Conservation (phyloP, 2,329 filamentous ascomycete genomes). For the Ophiostoma pallidulum region DNA sequence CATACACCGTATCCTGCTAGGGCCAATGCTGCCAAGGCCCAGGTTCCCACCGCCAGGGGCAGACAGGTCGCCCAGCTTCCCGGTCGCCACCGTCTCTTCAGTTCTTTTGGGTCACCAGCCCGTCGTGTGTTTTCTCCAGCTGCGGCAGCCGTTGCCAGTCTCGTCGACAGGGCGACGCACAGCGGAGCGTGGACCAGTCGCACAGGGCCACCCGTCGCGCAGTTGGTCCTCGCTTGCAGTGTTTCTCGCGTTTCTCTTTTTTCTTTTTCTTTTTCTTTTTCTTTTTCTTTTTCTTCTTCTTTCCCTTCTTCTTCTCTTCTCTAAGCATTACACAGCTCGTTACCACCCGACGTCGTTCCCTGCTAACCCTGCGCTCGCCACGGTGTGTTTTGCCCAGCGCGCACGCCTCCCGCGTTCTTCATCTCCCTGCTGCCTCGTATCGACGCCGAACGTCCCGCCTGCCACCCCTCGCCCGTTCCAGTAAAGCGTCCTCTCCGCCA, state of each 20-base stretch:
- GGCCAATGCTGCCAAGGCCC: background rate
- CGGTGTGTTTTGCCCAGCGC: too few species aligned
- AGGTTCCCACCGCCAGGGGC: background rate
- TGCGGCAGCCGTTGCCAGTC: too few species aligned
- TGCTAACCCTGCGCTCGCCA: slow-evolving; percentile 6
- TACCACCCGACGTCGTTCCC: too few species aligned
- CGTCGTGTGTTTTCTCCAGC: too few species aligned
- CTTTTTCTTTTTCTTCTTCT: background rate
- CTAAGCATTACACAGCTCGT: too few species aligned
- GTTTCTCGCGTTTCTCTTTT: slow-evolving; percentile 5
- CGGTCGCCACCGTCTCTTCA: background rate
- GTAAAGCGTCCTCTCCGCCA: slow-evolving; percentile 5
- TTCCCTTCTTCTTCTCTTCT: background rate
- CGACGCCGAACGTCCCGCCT: background rate
- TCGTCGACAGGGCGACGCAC: background rate
- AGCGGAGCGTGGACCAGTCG: background rate
- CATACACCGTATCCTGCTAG: too few species aligned
- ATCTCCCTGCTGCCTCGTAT: slow-evolving; percentile 7
- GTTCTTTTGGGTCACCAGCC: background rate
- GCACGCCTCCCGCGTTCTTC: slow-evolving; percentile 2
- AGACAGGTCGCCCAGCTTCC: too few species aligned
- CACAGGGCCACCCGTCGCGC: background rate
- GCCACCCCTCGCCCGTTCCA: slow-evolving; percentile 3
- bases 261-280: background rate
- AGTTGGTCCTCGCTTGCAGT: background rate